phyloP scores from a whole-genome alignment of 2,329 filamentous ascomycete species.

The Penicillium sp. region DNA sequence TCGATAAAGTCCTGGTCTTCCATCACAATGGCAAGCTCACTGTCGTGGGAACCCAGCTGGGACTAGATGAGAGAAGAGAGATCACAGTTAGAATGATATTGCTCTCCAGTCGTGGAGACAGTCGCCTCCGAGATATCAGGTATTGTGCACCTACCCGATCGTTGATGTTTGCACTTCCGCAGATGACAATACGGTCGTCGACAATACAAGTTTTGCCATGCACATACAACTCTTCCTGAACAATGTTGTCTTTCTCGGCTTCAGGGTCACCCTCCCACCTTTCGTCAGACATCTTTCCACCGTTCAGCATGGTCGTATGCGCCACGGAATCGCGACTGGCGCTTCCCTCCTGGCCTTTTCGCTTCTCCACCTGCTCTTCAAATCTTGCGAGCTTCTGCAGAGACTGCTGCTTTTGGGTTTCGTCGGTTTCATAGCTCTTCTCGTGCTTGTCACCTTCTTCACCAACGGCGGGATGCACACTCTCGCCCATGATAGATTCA shows the following conservation, averaged over 20 bases:
- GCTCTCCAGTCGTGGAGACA: too few species aligned
- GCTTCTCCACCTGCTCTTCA: slow-evolving; percentile 38
- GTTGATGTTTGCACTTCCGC: slow-evolving; percentile 67
- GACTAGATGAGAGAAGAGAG: slow-evolving; percentile 41
- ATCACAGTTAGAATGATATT: not conserved
- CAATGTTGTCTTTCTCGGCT: slow-evolving; percentile 77
- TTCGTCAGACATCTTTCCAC: slow-evolving; percentile 61
- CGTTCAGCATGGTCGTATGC: slow-evolving; percentile 73
- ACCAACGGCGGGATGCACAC: slow-evolving; percentile 51
- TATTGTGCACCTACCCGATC: slow-evolving; percentile 44
- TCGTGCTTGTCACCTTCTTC: slow-evolving; percentile 44
- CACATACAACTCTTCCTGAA: slow-evolving; percentile 94
- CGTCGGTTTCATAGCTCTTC: slow-evolving; percentile 30
- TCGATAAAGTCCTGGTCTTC: slow-evolving; percentile 68
- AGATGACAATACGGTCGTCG: slow-evolving; percentile 75
- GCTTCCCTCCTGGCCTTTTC: slow-evolving; percentile 17
- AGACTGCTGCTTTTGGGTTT: slow-evolving; percentile 32
- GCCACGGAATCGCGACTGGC: slow-evolving; percentile 54
- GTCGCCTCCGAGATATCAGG: not conserved
- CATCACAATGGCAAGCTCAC: slow-evolving; percentile 83
- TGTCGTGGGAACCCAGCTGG: slow-evolving; percentile 78
- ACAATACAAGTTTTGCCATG: slow-evolving; percentile 82
- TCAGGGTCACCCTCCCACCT: slow-evolving; percentile 69
- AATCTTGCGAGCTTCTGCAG: slow-evolving; percentile 19
- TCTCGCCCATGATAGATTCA: slow-evolving; percentile 75